Conservation (phyloP, 202 grass and related monocot species). For the Brachypodium distachyon region DNA sequence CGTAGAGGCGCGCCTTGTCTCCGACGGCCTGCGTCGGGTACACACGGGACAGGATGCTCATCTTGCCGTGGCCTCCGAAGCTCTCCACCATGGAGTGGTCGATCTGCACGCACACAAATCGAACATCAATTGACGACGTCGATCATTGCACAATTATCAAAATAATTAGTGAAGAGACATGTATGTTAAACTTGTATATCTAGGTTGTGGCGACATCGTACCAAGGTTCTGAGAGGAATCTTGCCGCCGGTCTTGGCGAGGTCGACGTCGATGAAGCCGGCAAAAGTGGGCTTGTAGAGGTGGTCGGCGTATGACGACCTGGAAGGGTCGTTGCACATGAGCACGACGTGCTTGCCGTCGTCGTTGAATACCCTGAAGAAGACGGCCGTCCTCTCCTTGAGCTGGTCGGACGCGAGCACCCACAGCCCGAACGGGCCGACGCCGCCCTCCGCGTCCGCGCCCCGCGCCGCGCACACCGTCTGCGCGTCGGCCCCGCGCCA, state of each 20-base stretch:
- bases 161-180: neutral
- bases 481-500: slow-evolving; percentile 46
- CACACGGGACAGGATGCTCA: slow-evolving; percentile 71
- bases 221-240: slow-evolving; percentile 62
- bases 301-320: slow-evolving; percentile 33
- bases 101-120: slow-evolving; percentile 5
- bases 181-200: too few species aligned
- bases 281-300: slow-evolving; percentile 64
- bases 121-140: neutral
- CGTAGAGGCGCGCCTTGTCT: slow-evolving; percentile 50
- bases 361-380: slow-evolving; percentile 41
- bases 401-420: slow-evolving; percentile 25
- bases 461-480: slow-evolving; percentile 32
- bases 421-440: slow-evolving; percentile 59
- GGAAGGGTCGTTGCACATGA: slow-evolving; percentile 42
- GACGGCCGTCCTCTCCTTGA: slow-evolving; percentile 29
- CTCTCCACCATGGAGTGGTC: slow-evolving; percentile 82
- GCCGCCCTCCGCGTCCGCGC: slow-evolving; percentile 42
- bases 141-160: neutral
- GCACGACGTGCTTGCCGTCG: slow-evolving; percentile 18
- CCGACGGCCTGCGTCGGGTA: slow-evolving; percentile 65
- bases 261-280: slow-evolving; percentile 68
- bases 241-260: slow-evolving; percentile 28
- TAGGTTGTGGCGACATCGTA: too few species aligned
- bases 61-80: slow-evolving; percentile 64